Conservation (phyloP, 2,329 filamentous ascomycete species). For the Graphiopsis chlorocephala region DNA sequence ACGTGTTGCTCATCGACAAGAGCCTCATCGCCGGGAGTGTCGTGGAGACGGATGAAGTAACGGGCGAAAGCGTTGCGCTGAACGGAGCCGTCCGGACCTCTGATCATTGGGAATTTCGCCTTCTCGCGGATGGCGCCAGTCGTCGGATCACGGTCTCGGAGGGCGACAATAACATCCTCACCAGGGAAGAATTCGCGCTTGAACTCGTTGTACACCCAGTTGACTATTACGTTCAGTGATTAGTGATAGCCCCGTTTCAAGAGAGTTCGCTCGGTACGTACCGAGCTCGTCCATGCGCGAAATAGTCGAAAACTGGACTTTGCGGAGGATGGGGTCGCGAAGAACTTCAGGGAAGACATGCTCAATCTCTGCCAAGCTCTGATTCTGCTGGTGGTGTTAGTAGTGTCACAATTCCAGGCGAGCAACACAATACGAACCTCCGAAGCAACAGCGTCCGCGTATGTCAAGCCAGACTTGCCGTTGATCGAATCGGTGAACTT, state of each 20-base stretch:
- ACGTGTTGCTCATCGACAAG: slow-evolving; percentile 80
- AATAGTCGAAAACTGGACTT: slow-evolving; percentile 85
- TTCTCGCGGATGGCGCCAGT: slow-evolving; percentile 80
- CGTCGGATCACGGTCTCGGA: slow-evolving; percentile 62
- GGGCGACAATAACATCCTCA: slow-evolving; percentile 73
- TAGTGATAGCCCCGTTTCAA: too few relatives aligned
- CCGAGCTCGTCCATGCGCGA: slow-evolving; percentile 82
- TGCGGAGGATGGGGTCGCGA: slow-evolving; percentile 84
- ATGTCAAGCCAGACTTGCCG: slow-evolving; percentile 84
- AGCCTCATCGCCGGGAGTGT: slow-evolving; percentile 64
- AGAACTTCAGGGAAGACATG: slow-evolving; percentile 87
- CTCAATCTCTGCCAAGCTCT: slow-evolving; percentile 82
- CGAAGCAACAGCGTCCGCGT: slow-evolving; percentile 74
- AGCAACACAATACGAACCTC: slow-evolving; percentile 29
- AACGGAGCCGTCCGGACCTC: slow-evolving; percentile 64
- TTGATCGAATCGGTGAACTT: slow-evolving; percentile 96
- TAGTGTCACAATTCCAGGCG: not conserved
- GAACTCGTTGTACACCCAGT: slow-evolving; percentile 63
- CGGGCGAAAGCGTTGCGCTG: slow-evolving; percentile 67
- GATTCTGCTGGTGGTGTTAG: slow-evolving; percentile 38
- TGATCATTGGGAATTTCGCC: slow-evolving; percentile 64
- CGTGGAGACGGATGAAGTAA: slow-evolving; percentile 75
- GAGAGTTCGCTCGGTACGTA: slow-evolving; percentile 34
- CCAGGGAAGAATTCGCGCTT: slow-evolving; percentile 89
- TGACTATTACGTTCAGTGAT: slow-evolving; percentile 35